Evolutionary conservation across 345 rosid genomes (phyloP).

Genomic region (Pistacia atlantica): DNA sequence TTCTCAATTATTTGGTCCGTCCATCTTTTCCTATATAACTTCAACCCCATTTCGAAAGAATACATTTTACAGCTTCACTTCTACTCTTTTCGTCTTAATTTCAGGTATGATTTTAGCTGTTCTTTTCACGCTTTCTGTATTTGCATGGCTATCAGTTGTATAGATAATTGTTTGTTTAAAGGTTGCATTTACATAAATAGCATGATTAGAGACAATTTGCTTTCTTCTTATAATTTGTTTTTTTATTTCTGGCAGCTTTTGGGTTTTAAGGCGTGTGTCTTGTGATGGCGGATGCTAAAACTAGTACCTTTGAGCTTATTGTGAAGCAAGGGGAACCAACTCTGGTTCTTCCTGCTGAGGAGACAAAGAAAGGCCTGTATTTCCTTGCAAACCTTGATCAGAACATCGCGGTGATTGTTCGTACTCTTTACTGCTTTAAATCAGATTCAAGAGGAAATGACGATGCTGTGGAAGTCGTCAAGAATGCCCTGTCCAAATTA

Average conservation of each 20-base stretch:
- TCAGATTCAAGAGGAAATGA: constrained; percentile 63
- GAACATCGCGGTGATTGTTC: constrained; percentile 78
- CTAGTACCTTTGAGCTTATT: constrained; percentile 35
- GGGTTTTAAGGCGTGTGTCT: constrained; percentile 1
- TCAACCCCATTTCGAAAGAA: not conserved
- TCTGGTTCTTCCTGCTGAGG: constrained; percentile 62
- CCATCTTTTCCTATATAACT: constrained; percentile 37
- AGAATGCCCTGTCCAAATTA: constrained; percentile 61
- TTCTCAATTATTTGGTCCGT: constrained; percentile 2
- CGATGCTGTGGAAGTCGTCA: constrained; percentile 61
- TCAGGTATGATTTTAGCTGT: constrained; percentile 6
- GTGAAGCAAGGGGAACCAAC: constrained; percentile 53
- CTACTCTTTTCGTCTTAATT: not conserved
- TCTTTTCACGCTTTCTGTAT: no score
- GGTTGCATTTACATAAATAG: not conserved
- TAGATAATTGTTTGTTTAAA: not conserved
- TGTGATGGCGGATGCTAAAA: constrained; percentile 40
- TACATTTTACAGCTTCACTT: not conserved
- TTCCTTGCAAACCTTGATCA: constrained; percentile 88
- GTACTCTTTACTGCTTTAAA: constrained; percentile 80
- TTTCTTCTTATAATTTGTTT: not conserved
- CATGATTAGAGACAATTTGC: not conserved
- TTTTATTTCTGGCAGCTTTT: constrained; percentile 16
- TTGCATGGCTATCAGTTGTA: not conserved
- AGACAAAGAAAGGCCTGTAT: constrained; percentile 64